Evolutionary conservation across 2,329 filamentous ascomycete species (phyloP).

Genomic region (Fusarium sp.): DNA sequence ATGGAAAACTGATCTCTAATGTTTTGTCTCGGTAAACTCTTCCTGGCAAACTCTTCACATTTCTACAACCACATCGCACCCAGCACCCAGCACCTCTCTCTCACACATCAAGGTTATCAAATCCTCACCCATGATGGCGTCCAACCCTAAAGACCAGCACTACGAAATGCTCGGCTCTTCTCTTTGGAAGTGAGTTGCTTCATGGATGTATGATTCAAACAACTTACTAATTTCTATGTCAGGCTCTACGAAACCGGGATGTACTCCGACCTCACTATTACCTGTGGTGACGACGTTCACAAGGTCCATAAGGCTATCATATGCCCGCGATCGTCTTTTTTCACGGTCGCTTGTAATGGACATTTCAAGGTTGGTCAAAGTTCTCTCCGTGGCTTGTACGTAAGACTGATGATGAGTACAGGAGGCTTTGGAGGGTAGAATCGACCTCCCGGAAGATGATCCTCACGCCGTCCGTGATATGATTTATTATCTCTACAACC

Average conservation of each 20-base stretch:
- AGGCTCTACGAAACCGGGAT: background rate
- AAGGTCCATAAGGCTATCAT: background rate
- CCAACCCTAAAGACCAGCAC: background rate
- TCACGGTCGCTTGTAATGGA: background rate
- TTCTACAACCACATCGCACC: background rate
- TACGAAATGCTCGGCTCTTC: background rate
- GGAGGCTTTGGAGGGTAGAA: background rate
- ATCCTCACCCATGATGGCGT: background rate
- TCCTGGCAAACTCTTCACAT: background rate
- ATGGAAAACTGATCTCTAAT: background rate
- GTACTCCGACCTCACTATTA: background rate
- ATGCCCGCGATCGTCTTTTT: background rate
- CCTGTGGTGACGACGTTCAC: fast-evolving
- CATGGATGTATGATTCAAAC: background rate
- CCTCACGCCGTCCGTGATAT: background rate
- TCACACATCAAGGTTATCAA: fast-evolving
- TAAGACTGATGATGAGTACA: background rate
- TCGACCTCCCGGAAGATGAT: conserved; percentile 11
- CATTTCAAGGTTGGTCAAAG: background rate
- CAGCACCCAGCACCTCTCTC: background rate
- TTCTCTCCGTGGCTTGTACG: background rate
- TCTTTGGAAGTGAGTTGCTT: background rate
- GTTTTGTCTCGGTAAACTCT: background rate
- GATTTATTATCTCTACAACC: conserved; percentile 6
- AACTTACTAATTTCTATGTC: background rate